A percentile compares a stretch with the other conserved stretches of the same genome.
Conservation (phyloP, 257 asterid genomes). For the Rubia yunnanensis region DNA sequence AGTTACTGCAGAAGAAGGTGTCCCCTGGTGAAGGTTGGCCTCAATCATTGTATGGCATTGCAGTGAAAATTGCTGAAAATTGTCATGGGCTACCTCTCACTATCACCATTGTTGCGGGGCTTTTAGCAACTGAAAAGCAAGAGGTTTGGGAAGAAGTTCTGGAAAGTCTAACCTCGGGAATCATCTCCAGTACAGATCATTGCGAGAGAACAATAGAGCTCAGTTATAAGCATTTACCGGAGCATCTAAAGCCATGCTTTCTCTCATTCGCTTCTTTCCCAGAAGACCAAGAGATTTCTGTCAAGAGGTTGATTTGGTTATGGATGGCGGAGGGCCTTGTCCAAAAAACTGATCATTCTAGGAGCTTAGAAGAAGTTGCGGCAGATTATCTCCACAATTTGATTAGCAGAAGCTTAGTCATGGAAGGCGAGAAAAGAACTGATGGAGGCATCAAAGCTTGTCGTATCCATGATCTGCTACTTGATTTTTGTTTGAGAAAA, state of each 20-base stretch:
- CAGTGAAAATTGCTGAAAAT: background rate
- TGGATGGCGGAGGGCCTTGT: slow-evolving; percentile 12
- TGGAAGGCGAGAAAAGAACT: background rate
- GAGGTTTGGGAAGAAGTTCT: background rate
- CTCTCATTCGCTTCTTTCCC: slow-evolving; percentile 2
- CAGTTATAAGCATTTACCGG: slow-evolving; percentile 11
- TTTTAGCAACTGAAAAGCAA: background rate
- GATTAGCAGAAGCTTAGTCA: background rate
- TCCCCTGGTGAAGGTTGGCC: background rate
- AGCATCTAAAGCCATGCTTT: slow-evolving; percentile 1
- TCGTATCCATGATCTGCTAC: slow-evolving; percentile 2
- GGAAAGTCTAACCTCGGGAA: background rate
- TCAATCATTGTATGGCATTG: background rate
- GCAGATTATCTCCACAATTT: background rate
- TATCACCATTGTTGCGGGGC: background rate
- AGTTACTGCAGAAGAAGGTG: background rate
- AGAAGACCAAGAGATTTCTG: background rate
- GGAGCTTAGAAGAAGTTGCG: slow-evolving; percentile 10
- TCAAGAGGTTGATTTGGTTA: background rate
- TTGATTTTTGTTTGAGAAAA: background rate
- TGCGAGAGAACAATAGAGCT: background rate
- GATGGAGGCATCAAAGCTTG: slow-evolving; percentile 4
- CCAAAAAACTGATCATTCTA: background rate
- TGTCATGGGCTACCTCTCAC: background rate
- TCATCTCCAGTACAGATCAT: background rate